Evolutionary conservation across 2,329 filamentous ascomycete genomes (phyloP).

Genomic region (Fusarium sacchari): DNA sequence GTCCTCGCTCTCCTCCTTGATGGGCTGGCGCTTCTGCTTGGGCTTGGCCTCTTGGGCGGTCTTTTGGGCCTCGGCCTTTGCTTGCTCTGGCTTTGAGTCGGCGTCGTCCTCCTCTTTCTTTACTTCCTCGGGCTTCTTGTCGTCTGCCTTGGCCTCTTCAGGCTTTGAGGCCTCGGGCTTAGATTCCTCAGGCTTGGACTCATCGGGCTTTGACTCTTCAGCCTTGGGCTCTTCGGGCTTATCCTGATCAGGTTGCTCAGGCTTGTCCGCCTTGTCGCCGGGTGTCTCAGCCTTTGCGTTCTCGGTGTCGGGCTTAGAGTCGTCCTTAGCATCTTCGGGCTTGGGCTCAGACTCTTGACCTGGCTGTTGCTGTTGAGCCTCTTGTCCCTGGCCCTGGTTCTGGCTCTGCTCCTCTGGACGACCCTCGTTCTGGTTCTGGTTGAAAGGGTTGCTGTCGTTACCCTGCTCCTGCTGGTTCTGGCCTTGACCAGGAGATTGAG

Average conservation of each 20-base stretch:
- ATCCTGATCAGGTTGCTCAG: slow-evolving; percentile 3
- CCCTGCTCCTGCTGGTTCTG: slow-evolving; percentile 16
- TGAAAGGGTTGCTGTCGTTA: slow-evolving; percentile 15
- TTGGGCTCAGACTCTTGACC: slow-evolving; percentile 23
- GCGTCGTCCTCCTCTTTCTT: slow-evolving; percentile 15
- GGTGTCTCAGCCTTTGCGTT: slow-evolving; percentile 23
- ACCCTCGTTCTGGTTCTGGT: slow-evolving; percentile 2
- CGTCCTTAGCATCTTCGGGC: neutral
- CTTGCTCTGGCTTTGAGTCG: slow-evolving; percentile 14
- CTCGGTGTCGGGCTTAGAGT: slow-evolving; percentile 13
- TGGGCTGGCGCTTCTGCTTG: slow-evolving; percentile 15
- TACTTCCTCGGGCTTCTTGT: slow-evolving; percentile 15
- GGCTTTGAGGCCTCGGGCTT: slow-evolving; percentile 5
- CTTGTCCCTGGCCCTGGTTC: neutral
- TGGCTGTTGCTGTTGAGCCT: slow-evolving; percentile 15
- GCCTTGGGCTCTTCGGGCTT: slow-evolving; percentile 2
- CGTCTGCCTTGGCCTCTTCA: slow-evolving; percentile 9
- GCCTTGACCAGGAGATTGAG: slow-evolving; percentile 14
- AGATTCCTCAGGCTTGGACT: slow-evolving; percentile 1
- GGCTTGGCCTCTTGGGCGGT: slow-evolving; percentile 14
- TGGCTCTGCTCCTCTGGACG: slow-evolving; percentile 13
- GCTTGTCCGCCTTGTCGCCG: slow-evolving; percentile 5
- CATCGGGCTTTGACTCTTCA: neutral
- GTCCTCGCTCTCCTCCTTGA: slow-evolving; percentile 30
- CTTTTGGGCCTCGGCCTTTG: slow-evolving; percentile 14